Conservation (phyloP, 352 stramenopile species). For the Aphanomyces stellatus region DNA sequence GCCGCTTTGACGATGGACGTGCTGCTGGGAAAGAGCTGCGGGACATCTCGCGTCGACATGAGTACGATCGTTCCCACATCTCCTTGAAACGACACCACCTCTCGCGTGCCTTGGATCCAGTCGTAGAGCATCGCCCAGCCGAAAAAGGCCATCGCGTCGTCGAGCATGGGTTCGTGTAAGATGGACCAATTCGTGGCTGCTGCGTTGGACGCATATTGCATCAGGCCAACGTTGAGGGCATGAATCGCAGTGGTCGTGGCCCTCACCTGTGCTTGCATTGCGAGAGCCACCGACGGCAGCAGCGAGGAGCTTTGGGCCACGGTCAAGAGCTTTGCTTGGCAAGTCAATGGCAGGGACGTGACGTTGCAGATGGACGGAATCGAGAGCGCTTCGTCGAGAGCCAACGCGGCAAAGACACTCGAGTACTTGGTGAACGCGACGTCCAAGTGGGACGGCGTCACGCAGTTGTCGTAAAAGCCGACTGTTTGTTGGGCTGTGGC, state of each 20-base stretch:
- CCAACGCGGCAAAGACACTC: neutral
- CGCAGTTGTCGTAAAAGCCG: conserved; percentile 9
- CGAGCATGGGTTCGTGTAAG: neutral
- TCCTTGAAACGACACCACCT: conserved; percentile 13
- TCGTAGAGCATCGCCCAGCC: neutral
- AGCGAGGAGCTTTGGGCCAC: no score
- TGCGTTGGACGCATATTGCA: neutral
- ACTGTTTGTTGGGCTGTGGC: conserved; percentile 1
- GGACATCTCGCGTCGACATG: neutral
- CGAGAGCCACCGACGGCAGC: neutral
- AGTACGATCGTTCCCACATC: neutral
- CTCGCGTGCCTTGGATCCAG: neutral
- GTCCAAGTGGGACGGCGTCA: neutral
- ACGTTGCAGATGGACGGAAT: no score
- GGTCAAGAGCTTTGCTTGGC: no score
- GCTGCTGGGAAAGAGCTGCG: neutral
- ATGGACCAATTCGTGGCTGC: neutral
- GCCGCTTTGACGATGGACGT: neutral
- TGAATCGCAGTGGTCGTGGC: no score
- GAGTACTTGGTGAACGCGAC: neutral
- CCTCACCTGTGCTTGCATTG: neutral
- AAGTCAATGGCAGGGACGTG: no score
- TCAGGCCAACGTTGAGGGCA: no score
- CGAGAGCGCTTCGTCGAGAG: neutral
- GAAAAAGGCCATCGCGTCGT: neutral